Base-by-base conservation (phyloP, 2,329 filamentous ascomycete genomes). In the Leptographium radiaticola region DNA sequence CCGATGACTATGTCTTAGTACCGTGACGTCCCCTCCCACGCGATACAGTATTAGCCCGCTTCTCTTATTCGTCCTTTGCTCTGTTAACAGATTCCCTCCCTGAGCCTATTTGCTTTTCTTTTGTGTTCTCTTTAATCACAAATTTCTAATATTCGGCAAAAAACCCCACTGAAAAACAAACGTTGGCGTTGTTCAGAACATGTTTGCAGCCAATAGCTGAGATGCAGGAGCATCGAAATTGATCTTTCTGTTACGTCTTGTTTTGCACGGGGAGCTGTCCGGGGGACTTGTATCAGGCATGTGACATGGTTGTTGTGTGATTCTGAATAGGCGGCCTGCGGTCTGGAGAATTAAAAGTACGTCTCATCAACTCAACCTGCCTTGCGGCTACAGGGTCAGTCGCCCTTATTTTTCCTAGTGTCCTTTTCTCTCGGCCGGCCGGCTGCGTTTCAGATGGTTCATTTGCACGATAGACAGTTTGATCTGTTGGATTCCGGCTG, bases 1-100 rank as follows among this genome's bases (percentile, higher is more conserved):
- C 59, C 53, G 63, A 76, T 71, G 73, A 76, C 71, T 73, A 70
- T 72, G 73, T 71, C 73, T 72, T 69, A 73, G 72, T 75, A 73
- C 68, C 53, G 77, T 76, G 75, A 80, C 75, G 73, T 71, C 46
- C 48, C 13, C 48, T 36, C 49, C 49, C 38, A 55, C 57, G 51
- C 57, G 57, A 72, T 74, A 74, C 72, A 76, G 73, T 75, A 77
- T 73, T 74, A 76, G 74, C 75, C 74, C 72, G 70, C 73, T 74
- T 71, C 71, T 59, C 47, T 69, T 72, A 68, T 67, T 72, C 66
- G 74, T 76, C 68, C 66, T 56, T 51, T 57, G 38, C 52, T 69
- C 67, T 61, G 61, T 67, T 68, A 67, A 66, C 65, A 62, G 62
- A 63, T 64, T 66, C 68, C 64, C 66, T 66, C 65, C 63, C 64